Evolutionary conservation across 257 asterid genomes (phyloP).

Genomic region (Nyctanthes arbortristis): DNA sequence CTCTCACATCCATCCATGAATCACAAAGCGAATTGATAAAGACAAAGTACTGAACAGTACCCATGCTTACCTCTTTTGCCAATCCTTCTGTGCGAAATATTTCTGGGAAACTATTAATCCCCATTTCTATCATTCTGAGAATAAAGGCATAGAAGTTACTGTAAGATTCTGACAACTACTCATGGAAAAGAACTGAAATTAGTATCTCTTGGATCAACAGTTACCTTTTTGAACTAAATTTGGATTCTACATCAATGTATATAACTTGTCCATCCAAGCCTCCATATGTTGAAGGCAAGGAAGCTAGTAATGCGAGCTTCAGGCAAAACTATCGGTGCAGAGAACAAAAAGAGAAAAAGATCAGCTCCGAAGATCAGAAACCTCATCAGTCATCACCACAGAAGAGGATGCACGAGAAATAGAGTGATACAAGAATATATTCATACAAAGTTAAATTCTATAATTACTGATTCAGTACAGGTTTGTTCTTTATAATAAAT

Average conservation of each 20-base stretch:
- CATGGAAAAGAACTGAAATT: conserved; percentile 7
- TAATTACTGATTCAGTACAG: neutral
- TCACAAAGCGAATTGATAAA: conserved; percentile 13
- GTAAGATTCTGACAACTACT: conserved; percentile 13
- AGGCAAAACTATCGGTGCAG: conserved; percentile 63
- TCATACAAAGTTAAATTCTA: neutral
- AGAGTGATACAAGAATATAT: neutral
- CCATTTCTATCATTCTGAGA: conserved; percentile 82
- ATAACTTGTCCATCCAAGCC: conserved; percentile 79
- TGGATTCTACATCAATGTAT: conserved; percentile 87
- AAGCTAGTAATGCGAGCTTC: conserved; percentile 78
- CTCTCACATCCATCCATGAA: conserved; percentile 19
- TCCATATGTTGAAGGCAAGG: conserved; percentile 70
- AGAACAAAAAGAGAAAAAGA: conserved; percentile 7
- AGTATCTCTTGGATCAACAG: conserved; percentile 12
- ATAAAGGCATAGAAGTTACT: conserved; percentile 9
- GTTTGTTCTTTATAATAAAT: neutral
- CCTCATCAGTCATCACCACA: conserved; percentile 24
- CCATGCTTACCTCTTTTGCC: conserved; percentile 65
- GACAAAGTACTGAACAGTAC: conserved; percentile 5
- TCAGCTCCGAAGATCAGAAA: conserved; percentile 23
- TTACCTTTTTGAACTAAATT: conserved; percentile 84
- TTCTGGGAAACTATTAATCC: conserved; percentile 76
- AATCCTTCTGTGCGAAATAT: conserved; percentile 66
- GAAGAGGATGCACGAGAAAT: neutral